Conservation (phyloP, 768 basidiomycete species). For the Rhizopogon vulgaris region DNA sequence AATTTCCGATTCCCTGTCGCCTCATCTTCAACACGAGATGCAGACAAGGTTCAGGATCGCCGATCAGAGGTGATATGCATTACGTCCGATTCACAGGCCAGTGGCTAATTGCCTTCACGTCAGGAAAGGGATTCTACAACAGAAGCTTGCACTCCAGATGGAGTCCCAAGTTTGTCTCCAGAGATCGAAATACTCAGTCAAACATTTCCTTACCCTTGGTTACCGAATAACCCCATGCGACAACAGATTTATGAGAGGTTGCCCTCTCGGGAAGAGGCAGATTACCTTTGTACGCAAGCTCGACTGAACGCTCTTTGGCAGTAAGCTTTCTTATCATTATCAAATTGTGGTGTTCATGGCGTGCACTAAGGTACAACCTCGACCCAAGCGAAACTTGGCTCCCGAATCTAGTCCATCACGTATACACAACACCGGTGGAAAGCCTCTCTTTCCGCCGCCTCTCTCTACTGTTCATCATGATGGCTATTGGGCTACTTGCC, state of each 20-base stretch:
- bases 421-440: slow-evolving; percentile 55
- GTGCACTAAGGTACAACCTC: slow-evolving; percentile 49
- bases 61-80: slow-evolving; percentile 18
- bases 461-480: slow-evolving; percentile 63
- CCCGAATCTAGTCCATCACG: slow-evolving; percentile 62
- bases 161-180: slow-evolving; percentile 19
- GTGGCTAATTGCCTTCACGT: neutral
- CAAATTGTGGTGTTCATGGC: neutral
- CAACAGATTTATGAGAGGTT: slow-evolving; percentile 59
- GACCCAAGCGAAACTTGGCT: slow-evolving; percentile 67
- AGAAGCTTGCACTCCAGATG: slow-evolving; percentile 15
- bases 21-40: slow-evolving; percentile 1
- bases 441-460: slow-evolving; percentile 61
- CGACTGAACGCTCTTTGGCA: slow-evolving; percentile 69
- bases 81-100: neutral
- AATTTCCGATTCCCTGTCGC: slow-evolving; percentile 6
- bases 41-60: slow-evolving; percentile 10
- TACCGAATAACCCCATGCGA: slow-evolving; percentile 55
- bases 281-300: slow-evolving; percentile 56
- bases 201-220: slow-evolving; percentile 67
- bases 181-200: slow-evolving; percentile 47
- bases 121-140: slow-evolving; percentile 22
- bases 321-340: slow-evolving; percentile 33
- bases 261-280: slow-evolving; percentile 53
- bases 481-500: slow-evolving; percentile 66